These are phyloP conservation scores for Pisolithus thermaeus DNA, from an alignment of 1,284 basidiomycete species.

Conservation along the genomic window DNA sequence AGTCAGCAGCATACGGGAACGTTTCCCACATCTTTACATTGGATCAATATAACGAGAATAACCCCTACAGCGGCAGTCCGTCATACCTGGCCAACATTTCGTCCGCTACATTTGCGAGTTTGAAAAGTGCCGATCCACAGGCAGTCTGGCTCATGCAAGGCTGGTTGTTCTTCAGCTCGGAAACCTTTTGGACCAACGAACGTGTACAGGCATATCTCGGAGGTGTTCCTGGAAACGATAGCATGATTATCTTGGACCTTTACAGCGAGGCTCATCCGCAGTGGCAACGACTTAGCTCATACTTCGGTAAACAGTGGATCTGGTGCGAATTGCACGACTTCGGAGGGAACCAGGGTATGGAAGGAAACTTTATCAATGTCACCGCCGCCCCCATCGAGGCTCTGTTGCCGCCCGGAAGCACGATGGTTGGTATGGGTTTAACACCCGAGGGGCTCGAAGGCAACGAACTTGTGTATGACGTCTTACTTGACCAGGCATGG, in stretches of 20 bases:
- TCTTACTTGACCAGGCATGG: too few relatives aligned
- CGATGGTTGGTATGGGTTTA: too few relatives aligned
- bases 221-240: slow-evolving; percentile 32
- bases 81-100: slow-evolving; percentile 33
- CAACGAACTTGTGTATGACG: too few relatives aligned
- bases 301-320: slow-evolving; percentile 40
- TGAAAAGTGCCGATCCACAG: slow-evolving; percentile 35
- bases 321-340: slow-evolving; percentile 42
- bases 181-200: slow-evolving; percentile 35
- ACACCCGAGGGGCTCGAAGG: too few relatives aligned
- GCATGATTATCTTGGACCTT: slow-evolving; percentile 40
- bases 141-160: slow-evolving; percentile 43
- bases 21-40: slow-evolving; percentile 40
- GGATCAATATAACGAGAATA: slow-evolving; percentile 43
- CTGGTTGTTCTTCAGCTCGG: slow-evolving; percentile 37
- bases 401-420: too few relatives aligned
- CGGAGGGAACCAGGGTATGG: slow-evolving; percentile 40
- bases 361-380: slow-evolving; percentile 34
- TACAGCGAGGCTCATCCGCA: slow-evolving; percentile 38
- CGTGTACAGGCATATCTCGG: slow-evolving; percentile 36
- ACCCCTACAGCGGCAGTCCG: slow-evolving; percentile 32
- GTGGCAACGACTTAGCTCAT: slow-evolving; percentile 36
- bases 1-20: slow-evolving; percentile 34
- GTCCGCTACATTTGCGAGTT: slow-evolving; percentile 30
- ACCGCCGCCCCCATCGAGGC: too few relatives aligned